Evolutionary conservation across 768 basidiomycete species (phyloP).

Genomic region (Pleurotus eryngii): DNA sequence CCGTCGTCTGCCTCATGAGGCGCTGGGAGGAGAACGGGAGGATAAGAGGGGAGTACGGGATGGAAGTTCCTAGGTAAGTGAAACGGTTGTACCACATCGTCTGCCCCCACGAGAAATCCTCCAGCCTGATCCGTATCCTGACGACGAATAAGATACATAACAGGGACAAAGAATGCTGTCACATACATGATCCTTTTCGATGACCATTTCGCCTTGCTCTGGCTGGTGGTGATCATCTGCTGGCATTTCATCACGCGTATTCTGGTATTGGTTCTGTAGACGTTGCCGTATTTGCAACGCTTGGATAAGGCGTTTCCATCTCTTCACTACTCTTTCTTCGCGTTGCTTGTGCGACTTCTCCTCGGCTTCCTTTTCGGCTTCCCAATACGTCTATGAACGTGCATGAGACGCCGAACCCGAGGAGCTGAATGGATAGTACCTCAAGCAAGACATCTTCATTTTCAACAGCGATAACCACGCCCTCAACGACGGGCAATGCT

Average conservation of each 20-base stretch:
- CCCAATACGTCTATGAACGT: conserved; percentile 72
- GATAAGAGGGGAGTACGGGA: conserved; percentile 19
- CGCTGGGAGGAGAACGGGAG: conserved; percentile 4
- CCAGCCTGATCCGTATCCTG: conserved; percentile 22
- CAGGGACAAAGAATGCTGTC: background rate
- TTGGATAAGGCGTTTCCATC: conserved; percentile 85
- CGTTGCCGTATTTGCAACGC: conserved; percentile 85
- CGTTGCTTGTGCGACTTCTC: conserved; percentile 74
- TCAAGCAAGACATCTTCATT: conserved; percentile 72
- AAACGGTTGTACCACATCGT: conserved; percentile 72
- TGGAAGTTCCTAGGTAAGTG: conserved; percentile 61
- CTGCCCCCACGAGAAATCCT: conserved; percentile 68
- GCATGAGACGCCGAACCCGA: background rate
- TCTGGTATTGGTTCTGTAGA: conserved; percentile 74
- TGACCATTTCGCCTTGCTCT: conserved; percentile 6
- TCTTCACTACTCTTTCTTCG: conserved; percentile 78
- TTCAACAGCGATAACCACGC: conserved; percentile 84
- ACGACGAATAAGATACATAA: background rate
- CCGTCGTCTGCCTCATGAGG: conserved; percentile 10
- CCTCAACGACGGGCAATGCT: conserved; percentile 81
- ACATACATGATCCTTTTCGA: background rate
- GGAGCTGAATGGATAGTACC: conserved; percentile 38
- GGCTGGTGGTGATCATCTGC: conserved; percentile 9
- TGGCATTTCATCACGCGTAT: conserved; percentile 13
- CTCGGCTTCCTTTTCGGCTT: conserved; percentile 72